A percentile compares a stretch with the other conserved stretches of the same genome.
phyloP scores from a whole-genome alignment of 2,329 filamentous ascomycete species.

The Colletotrichum sp. region DNA sequence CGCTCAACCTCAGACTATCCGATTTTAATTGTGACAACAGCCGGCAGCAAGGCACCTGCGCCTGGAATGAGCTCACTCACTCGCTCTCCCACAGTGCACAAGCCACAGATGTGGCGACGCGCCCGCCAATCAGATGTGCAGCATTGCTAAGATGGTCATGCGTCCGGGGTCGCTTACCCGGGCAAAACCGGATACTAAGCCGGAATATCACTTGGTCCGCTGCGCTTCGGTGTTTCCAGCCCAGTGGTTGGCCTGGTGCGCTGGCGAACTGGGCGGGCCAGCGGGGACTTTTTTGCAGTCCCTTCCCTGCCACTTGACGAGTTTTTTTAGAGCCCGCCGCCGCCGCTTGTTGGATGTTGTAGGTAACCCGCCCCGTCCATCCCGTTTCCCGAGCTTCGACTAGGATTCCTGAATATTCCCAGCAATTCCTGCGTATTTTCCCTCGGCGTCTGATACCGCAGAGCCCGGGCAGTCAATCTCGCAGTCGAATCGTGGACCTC shows the following conservation, averaged over 20 bases:
- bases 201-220: conserved; percentile 18
- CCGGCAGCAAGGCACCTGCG: conserved; percentile 20
- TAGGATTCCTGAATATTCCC: background rate
- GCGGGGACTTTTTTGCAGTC: background rate
- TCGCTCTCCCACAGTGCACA: conserved; percentile 9
- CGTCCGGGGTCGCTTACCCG: conserved; percentile 9
- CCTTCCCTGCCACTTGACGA: background rate
- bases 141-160: conserved; percentile 19
- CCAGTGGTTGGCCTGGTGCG: background rate
- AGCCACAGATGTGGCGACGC: conserved; percentile 37
- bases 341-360: background rate
- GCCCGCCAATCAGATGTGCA: conserved; percentile 39
- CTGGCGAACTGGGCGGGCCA: background rate
- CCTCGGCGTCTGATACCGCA: conserved; percentile 8
- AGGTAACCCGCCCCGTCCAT: background rate
- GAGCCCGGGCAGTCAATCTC: conserved; percentile 1
- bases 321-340: background rate
- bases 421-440: background rate
- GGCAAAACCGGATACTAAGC: conserved; percentile 20
- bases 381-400: conserved; percentile 1
- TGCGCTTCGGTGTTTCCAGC: conserved; percentile 2
- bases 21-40: conserved; percentile 47
- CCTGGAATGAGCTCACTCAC: conserved; percentile 32
- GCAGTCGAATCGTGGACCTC: background rate
- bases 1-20: conserved; percentile 27